Evolutionary conservation across 148 eudicot genomes (phyloP).

Genomic region (Fagopyrum tataricum): DNA sequence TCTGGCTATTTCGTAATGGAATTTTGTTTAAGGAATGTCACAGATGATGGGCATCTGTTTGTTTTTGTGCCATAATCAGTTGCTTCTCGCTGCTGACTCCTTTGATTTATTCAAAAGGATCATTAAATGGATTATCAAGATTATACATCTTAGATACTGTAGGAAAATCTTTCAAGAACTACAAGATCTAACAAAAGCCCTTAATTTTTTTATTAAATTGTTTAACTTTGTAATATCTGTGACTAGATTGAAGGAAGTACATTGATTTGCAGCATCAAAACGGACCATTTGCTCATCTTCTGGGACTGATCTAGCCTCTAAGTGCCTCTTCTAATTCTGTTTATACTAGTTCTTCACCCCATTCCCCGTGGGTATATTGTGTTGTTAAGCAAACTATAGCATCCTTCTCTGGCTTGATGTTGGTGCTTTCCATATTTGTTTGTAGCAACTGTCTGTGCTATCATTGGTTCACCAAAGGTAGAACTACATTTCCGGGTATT

Average conservation of each 20-base stretch:
- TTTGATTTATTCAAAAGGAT: neutral
- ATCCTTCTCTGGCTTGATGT: neutral
- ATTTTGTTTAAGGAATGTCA: neutral
- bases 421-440: neutral
- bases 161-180: neutral
- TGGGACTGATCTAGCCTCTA: neutral
- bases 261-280: neutral
- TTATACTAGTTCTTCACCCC: neutral
- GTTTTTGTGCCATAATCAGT: neutral
- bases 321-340: conserved; percentile 8
- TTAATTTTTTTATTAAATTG: neutral
- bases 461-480: neutral
- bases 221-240: neutral
- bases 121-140: neutral
- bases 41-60: neutral
- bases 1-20: neutral
- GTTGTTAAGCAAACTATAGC: neutral
- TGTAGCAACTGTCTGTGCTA: neutral
- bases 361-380: neutral
- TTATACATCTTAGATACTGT: neutral
- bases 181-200: neutral
- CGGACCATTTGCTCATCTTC: neutral
- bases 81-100: neutral
- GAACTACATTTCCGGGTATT: neutral
- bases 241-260: neutral